Percentiles rank a stretch among this genome's conserved stretches.
These are phyloP conservation scores for Melaleuca quinquenervia DNA, from an alignment of 345 rosid species.

Conservation along the genomic window DNA sequence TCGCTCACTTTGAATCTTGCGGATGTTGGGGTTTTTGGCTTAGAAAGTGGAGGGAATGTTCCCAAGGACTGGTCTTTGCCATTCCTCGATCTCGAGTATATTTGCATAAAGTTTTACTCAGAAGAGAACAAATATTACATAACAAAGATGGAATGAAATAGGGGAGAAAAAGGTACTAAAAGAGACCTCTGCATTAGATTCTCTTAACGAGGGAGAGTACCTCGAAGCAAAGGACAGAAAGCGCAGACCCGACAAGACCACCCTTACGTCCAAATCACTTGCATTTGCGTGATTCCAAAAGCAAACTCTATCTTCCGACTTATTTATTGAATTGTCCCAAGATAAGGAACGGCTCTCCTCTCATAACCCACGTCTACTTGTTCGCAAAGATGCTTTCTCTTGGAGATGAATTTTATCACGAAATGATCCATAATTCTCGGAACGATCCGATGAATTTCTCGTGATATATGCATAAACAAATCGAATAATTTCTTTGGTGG, in stretches of 20 bases:
- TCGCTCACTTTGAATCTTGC: background rate
- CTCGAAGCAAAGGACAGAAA: background rate
- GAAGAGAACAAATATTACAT: background rate
- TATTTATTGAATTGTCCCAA: background rate
- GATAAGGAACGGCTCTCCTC: background rate
- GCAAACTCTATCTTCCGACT: background rate
- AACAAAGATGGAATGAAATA: background rate
- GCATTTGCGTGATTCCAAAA: background rate
- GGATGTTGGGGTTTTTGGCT: background rate
- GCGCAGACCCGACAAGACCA: background rate
- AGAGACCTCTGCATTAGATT: background rate
- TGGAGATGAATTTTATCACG: background rate
- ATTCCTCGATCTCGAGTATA: background rate
- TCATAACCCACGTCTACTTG: background rate
- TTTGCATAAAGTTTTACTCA: background rate
- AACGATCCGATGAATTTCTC: background rate
- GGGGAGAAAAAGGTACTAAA: background rate
- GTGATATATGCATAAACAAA: background rate
- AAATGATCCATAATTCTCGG: background rate
- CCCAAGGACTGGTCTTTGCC: background rate
- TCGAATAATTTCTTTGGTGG: background rate
- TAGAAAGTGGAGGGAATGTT: background rate
- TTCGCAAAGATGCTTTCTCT: background rate
- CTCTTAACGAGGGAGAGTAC: background rate
- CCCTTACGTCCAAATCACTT: background rate